Evolutionary conservation across 306 rosid species (phyloP), one percentile per base, ranked within the genome.

Genomic region (Gynostemma pentaphyllum): DNA sequence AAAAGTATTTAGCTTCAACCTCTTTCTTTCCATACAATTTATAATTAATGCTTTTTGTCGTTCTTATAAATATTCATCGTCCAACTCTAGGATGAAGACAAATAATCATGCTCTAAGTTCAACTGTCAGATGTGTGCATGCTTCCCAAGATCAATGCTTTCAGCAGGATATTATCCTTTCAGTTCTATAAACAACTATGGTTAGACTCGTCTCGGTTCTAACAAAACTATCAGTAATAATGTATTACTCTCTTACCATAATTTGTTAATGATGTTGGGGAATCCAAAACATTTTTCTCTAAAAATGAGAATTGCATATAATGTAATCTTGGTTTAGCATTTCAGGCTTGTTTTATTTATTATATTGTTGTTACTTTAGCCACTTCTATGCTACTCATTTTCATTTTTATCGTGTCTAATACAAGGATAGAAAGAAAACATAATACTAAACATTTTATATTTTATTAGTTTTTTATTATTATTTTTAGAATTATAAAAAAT

Each of bases 21-120:
- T 16, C 64, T 59, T 18, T 59, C n/a, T n/a, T n/a, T n/a, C n/a
- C 19, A 37, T 59, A 15, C 30, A 36, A 39, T 32, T 11, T 28
- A 29, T 37, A 21, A 34, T 47, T 14, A 6, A 60, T 60, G 21
- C 16, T 22, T 60, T 12, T 42, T 4, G 1, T 14, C 12, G 1
- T 11, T 45, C 7, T 57, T 56, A 13, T 36, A 11, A 37, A 32
- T 59, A 39, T 7, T 22, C 13, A 13, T 24, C 22, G 21, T 59
- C n/a, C n/a, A n/a, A n/a, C n/a, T n/a, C 65, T 32, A 88, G 97
- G 78, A 74, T 72, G 76, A 88, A 88, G 87, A 86, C 78, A 83
- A 86, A 45, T 68, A 84, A 77, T 68, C 64, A 47, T 71, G 73
- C 79, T 64, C 47, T 79, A 23, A 55, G 24, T 56, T 44, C 60